A percentile compares a stretch with the other conserved stretches of the same genome.
Conservation (phyloP, 106 monocot species). For the Dioscorea dumetorum region DNA sequence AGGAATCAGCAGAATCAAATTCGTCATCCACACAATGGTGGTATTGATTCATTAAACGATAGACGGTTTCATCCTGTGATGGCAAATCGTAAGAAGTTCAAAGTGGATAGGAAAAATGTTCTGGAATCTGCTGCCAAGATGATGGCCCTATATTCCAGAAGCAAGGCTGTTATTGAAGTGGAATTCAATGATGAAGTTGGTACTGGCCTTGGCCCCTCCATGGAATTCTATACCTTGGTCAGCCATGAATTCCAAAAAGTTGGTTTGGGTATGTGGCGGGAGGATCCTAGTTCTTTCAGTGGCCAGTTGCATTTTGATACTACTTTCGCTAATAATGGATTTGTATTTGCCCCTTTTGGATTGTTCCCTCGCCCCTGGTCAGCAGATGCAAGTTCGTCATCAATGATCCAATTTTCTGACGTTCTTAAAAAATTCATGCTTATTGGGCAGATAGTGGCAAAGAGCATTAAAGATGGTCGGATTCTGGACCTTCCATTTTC, state of each 20-base stretch:
- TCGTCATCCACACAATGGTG: constrained; percentile 2
- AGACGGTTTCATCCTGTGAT: constrained; percentile 4
- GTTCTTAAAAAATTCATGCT: constrained; percentile 52
- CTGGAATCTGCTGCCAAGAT: constrained; percentile 68
- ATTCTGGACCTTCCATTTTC: constrained; percentile 79
- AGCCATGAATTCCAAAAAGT: constrained; percentile 78
- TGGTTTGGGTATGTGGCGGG: constrained; percentile 82
- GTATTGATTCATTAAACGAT: constrained; percentile 1
- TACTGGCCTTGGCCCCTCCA: constrained; percentile 85
- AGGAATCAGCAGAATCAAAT: constrained; percentile 10
- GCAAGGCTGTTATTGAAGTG: constrained; percentile 51
- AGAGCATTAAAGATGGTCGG: constrained; percentile 74
- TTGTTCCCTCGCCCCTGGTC: constrained; percentile 88
- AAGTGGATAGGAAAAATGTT: constrained; percentile 55
- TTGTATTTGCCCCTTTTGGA: constrained; percentile 59
- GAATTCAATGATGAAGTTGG: constrained; percentile 88
- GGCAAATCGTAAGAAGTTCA: constrained; percentile 41
- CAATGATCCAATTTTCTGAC: constrained; percentile 33
- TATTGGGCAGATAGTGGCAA: constrained; percentile 74
- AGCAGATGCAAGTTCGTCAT: constrained; percentile 4
- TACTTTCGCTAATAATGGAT: constrained; percentile 17
- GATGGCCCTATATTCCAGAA: constrained; percentile 48
- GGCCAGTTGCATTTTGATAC: neutral
- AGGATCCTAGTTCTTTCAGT: constrained; percentile 16
- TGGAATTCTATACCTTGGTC: constrained; percentile 83